Conservation (phyloP, 345 rosid genomes). For the Erodium maritimum region DNA sequence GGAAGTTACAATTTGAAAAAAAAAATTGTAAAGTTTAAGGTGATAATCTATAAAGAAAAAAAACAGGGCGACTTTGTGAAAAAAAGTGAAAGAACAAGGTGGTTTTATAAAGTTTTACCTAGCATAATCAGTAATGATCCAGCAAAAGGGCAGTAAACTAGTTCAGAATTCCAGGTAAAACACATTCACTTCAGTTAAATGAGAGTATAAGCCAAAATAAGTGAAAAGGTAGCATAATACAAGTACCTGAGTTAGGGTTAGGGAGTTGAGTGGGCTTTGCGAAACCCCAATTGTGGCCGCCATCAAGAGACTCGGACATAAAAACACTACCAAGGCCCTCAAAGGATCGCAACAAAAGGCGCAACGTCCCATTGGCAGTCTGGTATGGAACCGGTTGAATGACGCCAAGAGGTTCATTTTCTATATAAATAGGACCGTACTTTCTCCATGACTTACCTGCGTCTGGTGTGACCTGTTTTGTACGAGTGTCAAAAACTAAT, state of each 20-base stretch:
- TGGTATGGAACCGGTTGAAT: constrained; percentile 84
- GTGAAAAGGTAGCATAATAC: background rate
- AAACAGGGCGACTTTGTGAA: too few relatives aligned
- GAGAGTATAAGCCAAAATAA: background rate
- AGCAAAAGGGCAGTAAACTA: too few relatives aligned
- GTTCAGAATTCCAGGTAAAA: background rate
- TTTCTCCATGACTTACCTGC: constrained; percentile 73
- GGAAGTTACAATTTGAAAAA: too few relatives aligned
- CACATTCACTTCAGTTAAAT: background rate
- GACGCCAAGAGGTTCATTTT: constrained; percentile 60
- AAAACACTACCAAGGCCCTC: constrained; percentile 52
- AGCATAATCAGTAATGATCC: too few relatives aligned
- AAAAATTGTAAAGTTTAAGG: too few relatives aligned
- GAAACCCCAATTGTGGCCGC: constrained; percentile 58
- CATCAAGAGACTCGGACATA: constrained; percentile 67
- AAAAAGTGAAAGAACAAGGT: too few relatives aligned
- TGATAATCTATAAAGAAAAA: too few relatives aligned
- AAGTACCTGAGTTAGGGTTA: constrained; percentile 84
- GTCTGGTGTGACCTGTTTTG: constrained; percentile 57
- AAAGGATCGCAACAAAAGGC: constrained; percentile 55
- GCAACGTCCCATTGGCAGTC: constrained; percentile 49
- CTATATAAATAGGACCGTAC: constrained; percentile 63
- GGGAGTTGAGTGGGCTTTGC: constrained; percentile 65
- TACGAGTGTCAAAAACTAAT: background rate
- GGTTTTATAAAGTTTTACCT: too few relatives aligned